Conservation (phyloP, 805 yeast genomes). For the Ogataea angusta region DNA sequence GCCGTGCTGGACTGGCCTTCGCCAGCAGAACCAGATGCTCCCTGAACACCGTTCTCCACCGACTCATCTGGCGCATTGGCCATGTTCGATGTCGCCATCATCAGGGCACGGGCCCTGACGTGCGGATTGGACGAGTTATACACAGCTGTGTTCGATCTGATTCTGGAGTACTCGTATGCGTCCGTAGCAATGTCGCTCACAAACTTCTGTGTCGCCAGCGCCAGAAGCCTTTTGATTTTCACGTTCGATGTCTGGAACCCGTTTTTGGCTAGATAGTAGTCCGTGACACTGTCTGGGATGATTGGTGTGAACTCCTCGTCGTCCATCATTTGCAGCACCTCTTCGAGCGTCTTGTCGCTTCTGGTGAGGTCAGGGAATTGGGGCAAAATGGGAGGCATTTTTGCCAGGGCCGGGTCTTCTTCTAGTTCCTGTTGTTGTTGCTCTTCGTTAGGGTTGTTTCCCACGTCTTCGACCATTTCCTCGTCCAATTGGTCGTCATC, state of each 20-base stretch:
- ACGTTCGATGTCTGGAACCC: conserved; percentile 81
- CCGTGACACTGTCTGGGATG: conserved; percentile 95
- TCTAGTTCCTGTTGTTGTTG: conserved; percentile 9
- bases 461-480: conserved; percentile 20
- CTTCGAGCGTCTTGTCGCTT: conserved; percentile 79
- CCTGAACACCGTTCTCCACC: conserved; percentile 24
- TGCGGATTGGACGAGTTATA: conserved; percentile 83
- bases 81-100: conserved; percentile 50
- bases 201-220: conserved; percentile 94
- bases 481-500: conserved; percentile 33
- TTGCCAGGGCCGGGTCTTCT: conserved; percentile 29
- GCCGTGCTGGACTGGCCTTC: conserved; percentile 16
- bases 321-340: conserved; percentile 83
- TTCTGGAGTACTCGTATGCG: conserved; percentile 92
- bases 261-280: conserved; percentile 74
- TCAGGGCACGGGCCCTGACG: conserved; percentile 73
- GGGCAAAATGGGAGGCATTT: conserved; percentile 33
- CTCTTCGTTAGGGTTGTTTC: conserved; percentile 4
- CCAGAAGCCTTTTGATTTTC: conserved; percentile 77
- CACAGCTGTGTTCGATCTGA: conserved; percentile 85
- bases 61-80: conserved; percentile 28
- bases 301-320: conserved; percentile 94
- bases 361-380: conserved; percentile 67
- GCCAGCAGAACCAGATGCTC: conserved; percentile 15
- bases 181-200: conserved; percentile 92